Base-by-base conservation (phyloP, 139 green algal species). In the Microglena sp. region DNA sequence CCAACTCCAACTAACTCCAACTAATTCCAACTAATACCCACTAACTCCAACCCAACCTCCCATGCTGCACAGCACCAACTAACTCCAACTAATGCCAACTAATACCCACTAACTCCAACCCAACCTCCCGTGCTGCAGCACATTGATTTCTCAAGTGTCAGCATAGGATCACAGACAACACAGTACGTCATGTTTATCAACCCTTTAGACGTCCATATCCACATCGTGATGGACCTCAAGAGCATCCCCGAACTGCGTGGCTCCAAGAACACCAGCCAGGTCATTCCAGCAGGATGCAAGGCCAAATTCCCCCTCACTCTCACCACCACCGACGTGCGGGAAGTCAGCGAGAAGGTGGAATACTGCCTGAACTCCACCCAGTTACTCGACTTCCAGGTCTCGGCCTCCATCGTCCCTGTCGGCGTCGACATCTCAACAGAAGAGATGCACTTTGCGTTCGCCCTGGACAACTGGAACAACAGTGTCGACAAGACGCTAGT, bases 391-490 rank as follows among this genome's bases (percentile, higher is more conserved):
- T 84, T 87, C 33, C 46, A 76, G 33, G 40, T 8, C 15, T n/a
- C 8, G 40, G 11, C 74, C 18, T 55, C 77, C 6, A 79, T 88
- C 33, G 71, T 82, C 0, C 65, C 79, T 22, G 72, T 82, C 6
- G 57, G 34, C 2, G 50, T 85, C 63, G 69, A 82, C n/a, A 33
- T 80, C 11, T 59, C 50, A 34, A 53, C 56, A 1, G 73, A 85
- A 33, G 81, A 90, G 60, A 60, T 92, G 28, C 57, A 71, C 57
- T 92, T 92, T 70, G 50, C 74, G 26, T 86, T 83, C 46, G 61
- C 60, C 18, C 45, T 79, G 36, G 78, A 84, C 29, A 76, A 84
- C 63, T 88, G 78, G 82, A 64, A 81, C 1, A 1, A 35, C 4
- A 64, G 64, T 44, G 68, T 90, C 2, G 71, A 82, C 30, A 71